Conservation (phyloP, 768 basidiomycete species). For the Boletus reticuloceps region DNA sequence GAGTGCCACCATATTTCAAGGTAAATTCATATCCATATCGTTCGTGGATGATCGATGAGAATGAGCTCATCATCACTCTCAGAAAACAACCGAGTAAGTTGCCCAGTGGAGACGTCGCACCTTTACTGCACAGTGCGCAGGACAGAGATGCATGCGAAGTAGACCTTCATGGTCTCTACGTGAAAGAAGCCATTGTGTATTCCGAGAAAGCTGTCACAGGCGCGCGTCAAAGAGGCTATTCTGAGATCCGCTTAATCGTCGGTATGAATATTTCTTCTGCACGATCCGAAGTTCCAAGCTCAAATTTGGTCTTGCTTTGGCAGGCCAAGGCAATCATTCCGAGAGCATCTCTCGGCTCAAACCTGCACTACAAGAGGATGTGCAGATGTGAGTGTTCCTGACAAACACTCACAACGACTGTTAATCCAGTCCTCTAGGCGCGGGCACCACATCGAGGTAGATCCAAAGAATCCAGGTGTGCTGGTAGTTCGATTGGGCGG, state of each 20-base stretch:
- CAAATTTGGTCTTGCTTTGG: background rate
- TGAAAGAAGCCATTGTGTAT: constrained; percentile 81
- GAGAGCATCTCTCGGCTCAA: constrained; percentile 75
- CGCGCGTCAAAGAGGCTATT: constrained; percentile 59
- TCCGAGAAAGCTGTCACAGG: constrained; percentile 67
- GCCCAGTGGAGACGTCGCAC: background rate
- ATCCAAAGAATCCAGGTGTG: constrained; percentile 81
- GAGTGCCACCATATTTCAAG: constrained; percentile 74
- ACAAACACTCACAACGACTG: background rate
- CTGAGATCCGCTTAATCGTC: constrained; percentile 76
- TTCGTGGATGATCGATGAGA: too few relatives aligned
- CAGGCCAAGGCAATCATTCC: constrained; percentile 90
- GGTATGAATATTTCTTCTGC: constrained; percentile 45
- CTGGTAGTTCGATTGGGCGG: constrained; percentile 56
- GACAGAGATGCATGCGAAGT: constrained; percentile 67
- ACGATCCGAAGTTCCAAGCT: background rate
- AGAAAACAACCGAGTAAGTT: constrained; percentile 76
- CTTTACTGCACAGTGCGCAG: constrained; percentile 29
- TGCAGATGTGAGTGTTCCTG: constrained; percentile 56
- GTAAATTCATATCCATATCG: constrained; percentile 36
- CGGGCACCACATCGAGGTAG: constrained; percentile 65
- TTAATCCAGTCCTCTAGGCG: constrained; percentile 45
- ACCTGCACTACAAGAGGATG: constrained; percentile 83
- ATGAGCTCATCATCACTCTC: background rate
- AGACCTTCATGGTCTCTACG: constrained; percentile 90